Percentiles rank a stretch among this genome's conserved stretches.
Conservation (phyloP, 495 filamentous ascomycete species). For the Oidiodendron maius region DNA sequence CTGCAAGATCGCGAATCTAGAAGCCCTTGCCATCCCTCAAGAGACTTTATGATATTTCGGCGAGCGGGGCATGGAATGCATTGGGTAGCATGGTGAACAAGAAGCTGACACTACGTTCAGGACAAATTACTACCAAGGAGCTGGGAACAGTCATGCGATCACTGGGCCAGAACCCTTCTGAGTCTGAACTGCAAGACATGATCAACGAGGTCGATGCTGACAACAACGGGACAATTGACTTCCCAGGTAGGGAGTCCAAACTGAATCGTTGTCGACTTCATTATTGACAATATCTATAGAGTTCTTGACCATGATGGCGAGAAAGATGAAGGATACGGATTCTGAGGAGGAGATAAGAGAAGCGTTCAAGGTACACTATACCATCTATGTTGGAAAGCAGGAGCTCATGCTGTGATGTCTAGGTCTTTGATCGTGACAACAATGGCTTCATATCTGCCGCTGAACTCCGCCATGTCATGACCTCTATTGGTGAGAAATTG, state of each 20-base stretch:
- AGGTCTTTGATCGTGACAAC: constrained; percentile 99
- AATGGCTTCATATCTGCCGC: constrained; percentile 99
- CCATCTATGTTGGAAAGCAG: not conserved
- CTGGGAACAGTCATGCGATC: constrained; percentile 99
- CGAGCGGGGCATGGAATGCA: no score
- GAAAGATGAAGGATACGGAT: constrained; percentile 99
- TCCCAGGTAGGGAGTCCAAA: constrained; percentile 68
- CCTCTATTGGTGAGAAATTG: constrained; percentile 97
- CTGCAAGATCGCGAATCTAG: no score
- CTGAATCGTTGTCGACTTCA: not conserved
- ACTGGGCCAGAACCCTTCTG: constrained; percentile 98
- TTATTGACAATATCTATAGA: constrained; percentile 47
- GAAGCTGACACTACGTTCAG: no score
- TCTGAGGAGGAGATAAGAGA: constrained; percentile 99
- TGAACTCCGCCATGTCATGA: constrained; percentile 98
- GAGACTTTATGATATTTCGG: no score
- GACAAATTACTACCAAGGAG: constrained; percentile 99
- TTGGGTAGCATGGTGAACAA: no score
- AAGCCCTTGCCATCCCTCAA: no score
- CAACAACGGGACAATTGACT: constrained; percentile 99
- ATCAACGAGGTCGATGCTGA: constrained; percentile 99
- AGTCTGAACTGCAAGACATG: constrained; percentile 99
- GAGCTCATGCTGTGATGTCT: constrained; percentile 20
- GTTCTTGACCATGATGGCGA: constrained; percentile 99
- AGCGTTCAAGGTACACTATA: constrained; percentile 44